A percentile compares a stretch with the other conserved stretches of the same genome.
Conservation (phyloP, 164 flowering plant species). For the Akebia trifoliata region DNA sequence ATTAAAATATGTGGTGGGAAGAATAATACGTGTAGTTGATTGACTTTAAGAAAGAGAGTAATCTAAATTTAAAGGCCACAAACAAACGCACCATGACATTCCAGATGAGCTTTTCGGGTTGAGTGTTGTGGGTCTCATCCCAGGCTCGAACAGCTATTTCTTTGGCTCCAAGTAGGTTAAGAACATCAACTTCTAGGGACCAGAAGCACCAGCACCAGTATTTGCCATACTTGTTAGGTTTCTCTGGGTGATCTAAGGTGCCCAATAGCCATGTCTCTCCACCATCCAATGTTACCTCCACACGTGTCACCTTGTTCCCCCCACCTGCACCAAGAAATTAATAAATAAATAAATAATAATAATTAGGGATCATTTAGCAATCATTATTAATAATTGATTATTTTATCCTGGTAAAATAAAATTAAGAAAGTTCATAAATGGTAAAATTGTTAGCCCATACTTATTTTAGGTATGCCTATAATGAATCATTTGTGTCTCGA, state of each 20-base stretch:
- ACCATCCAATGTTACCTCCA: slow-evolving; percentile 91
- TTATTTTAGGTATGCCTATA: too few relatives aligned
- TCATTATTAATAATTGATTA: too few relatives aligned
- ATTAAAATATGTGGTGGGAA: too few relatives aligned
- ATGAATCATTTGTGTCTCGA: too few relatives aligned
- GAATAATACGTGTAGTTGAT: too few relatives aligned
- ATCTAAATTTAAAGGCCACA: too few relatives aligned
- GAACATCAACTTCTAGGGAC: slow-evolving; percentile 84
- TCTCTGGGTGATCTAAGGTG: slow-evolving; percentile 66
- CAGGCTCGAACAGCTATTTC: slow-evolving; percentile 95
- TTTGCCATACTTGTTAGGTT: slow-evolving; percentile 75
- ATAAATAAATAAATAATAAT: too few relatives aligned
- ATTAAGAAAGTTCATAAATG: too few relatives aligned
- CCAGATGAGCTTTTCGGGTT: slow-evolving; percentile 96
- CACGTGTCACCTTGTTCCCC: slow-evolving; percentile 91
- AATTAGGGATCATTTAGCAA: too few relatives aligned
- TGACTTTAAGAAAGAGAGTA: too few relatives aligned
- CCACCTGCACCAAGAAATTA: slow-evolving; percentile 53
- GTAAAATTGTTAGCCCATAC: too few relatives aligned
- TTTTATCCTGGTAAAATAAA: too few relatives aligned
- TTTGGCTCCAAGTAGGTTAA: slow-evolving; percentile 68
- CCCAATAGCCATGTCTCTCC: slow-evolving; percentile 87
- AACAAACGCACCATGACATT: slow-evolving; percentile 96
- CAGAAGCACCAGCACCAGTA: slow-evolving; percentile 99
- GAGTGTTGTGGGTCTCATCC: slow-evolving; percentile 94